Evolutionary conservation across 2,329 filamentous ascomycete genomes (phyloP).

Genomic region (Exophiala lecanii-corni): DNA sequence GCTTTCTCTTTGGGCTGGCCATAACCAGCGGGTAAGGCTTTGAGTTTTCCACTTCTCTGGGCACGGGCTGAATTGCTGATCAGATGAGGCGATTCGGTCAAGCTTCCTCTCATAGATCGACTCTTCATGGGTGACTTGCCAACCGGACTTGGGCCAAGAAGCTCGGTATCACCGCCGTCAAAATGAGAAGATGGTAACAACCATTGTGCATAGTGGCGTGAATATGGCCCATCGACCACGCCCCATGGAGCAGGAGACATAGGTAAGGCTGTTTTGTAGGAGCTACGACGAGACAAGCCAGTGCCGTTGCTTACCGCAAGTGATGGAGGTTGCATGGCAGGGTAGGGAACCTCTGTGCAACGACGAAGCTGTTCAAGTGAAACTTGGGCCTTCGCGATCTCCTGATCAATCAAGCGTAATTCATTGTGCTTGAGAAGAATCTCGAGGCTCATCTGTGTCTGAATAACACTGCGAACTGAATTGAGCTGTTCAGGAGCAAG

Average conservation of each 20-base stretch:
- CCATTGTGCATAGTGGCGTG: conserved; percentile 93
- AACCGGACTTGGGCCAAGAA: conserved; percentile 9
- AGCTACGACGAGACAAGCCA: conserved; percentile 53
- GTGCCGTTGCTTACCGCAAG: conserved; percentile 68
- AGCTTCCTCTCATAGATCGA: conserved; percentile 73
- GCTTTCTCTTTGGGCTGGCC: conserved; percentile 73
- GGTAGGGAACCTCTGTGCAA: conserved; percentile 88
- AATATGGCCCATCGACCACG: conserved; percentile 86
- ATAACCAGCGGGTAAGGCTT: conserved; percentile 66
- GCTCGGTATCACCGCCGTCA: conserved; percentile 56
- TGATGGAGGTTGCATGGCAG: conserved; percentile 63
- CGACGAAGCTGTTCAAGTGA: conserved; percentile 90
- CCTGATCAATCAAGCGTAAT: conserved; percentile 88
- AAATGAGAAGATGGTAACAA: conserved; percentile 83
- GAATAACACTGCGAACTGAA: conserved; percentile 65
- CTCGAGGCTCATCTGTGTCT: conserved; percentile 84
- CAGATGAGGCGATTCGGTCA: conserved; percentile 49
- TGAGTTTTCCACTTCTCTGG: conserved; percentile 57
- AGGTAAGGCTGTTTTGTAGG: conserved; percentile 39
- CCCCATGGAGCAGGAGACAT: conserved; percentile 83
- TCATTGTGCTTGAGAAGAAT: conserved; percentile 93
- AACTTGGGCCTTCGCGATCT: conserved; percentile 90
- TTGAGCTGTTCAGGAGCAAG: conserved; percentile 17
- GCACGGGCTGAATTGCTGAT: conserved; percentile 52
- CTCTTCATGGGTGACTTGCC: conserved; percentile 57